These are phyloP conservation scores for Picea sitchensis DNA, from an alignment of 75 land plant species.

Conservation along the genomic window DNA sequence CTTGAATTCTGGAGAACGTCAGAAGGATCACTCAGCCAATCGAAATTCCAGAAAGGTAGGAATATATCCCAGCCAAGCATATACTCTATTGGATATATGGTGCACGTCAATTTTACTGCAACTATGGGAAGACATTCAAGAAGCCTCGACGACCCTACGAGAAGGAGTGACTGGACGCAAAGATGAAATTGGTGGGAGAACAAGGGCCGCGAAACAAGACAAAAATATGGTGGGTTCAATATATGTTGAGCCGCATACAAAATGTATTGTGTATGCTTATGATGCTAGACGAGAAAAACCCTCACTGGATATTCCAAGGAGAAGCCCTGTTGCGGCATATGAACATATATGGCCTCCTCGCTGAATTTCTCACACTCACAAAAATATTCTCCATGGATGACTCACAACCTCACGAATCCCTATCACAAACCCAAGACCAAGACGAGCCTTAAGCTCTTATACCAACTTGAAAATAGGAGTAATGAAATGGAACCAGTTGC, in stretches of 20 bases:
- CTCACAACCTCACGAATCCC: too few relatives aligned
- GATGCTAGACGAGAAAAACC: conserved; percentile 69
- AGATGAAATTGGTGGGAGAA: conserved; percentile 79
- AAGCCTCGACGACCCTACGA: conserved; percentile 75
- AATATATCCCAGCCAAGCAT: too few relatives aligned
- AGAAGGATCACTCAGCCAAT: too few relatives aligned
- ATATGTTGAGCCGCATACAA: conserved; percentile 64
- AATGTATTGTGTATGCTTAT: conserved; percentile 56
- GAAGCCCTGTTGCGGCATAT: conserved; percentile 58
- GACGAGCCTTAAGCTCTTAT: neutral
- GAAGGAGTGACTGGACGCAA: conserved; percentile 71
- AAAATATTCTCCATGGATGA: too few relatives aligned
- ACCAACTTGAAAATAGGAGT: too few relatives aligned
- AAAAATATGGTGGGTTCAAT: conserved; percentile 51
- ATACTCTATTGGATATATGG: too few relatives aligned
- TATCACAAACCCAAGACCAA: conserved; percentile 27
- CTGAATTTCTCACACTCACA: conserved; percentile 13
- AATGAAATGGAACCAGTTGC: too few relatives aligned
- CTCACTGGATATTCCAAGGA: conserved; percentile 4
- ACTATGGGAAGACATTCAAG: conserved; percentile 72
- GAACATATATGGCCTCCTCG: conserved; percentile 46
- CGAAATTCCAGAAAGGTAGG: too few relatives aligned
- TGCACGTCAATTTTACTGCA: too few relatives aligned
- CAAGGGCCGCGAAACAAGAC: conserved; percentile 45
- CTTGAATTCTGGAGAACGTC: too few relatives aligned